phyloP scores from a whole-genome alignment of 257 asterid genomes.

The Primulina tabacum region DNA sequence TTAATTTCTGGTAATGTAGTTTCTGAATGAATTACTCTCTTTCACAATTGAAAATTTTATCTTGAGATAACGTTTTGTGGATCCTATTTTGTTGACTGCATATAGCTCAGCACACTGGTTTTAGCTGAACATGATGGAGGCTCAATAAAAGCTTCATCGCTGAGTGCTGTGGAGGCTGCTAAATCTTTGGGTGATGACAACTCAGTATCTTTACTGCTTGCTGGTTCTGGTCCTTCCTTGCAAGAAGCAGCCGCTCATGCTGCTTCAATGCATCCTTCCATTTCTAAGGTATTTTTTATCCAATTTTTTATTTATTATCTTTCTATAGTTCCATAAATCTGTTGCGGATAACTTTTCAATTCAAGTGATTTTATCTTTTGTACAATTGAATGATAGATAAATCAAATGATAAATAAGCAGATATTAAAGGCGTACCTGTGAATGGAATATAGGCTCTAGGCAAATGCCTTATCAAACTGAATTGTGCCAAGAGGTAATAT shows the following conservation, averaged over 20 bases:
- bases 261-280: slow-evolving; percentile 67
- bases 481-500: too few relatives aligned
- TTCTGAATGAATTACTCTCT: background rate
- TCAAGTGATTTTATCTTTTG: background rate
- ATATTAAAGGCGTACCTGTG: too few relatives aligned
- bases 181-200: slow-evolving; percentile 59
- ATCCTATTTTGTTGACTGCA: slow-evolving; percentile 7
- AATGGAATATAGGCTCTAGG: too few relatives aligned
- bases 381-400: too few relatives aligned
- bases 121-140: slow-evolving; percentile 86
- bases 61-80: background rate
- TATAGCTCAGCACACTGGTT: slow-evolving; percentile 84
- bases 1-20: slow-evolving; percentile 13
- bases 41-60: background rate
- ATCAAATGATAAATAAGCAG: too few relatives aligned
- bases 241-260: slow-evolving; percentile 77
- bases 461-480: too few relatives aligned
- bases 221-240: slow-evolving; percentile 84
- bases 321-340: background rate
- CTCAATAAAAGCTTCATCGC: slow-evolving; percentile 55
- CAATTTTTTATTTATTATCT: background rate
- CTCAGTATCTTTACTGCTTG: slow-evolving; percentile 64
- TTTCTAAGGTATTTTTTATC: slow-evolving; percentile 54
- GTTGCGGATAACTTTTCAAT: background rate
- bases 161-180: slow-evolving; percentile 89